phyloP scores from a whole-genome alignment of 2,329 filamentous ascomycete genomes.

The Mariannaea sp. region DNA sequence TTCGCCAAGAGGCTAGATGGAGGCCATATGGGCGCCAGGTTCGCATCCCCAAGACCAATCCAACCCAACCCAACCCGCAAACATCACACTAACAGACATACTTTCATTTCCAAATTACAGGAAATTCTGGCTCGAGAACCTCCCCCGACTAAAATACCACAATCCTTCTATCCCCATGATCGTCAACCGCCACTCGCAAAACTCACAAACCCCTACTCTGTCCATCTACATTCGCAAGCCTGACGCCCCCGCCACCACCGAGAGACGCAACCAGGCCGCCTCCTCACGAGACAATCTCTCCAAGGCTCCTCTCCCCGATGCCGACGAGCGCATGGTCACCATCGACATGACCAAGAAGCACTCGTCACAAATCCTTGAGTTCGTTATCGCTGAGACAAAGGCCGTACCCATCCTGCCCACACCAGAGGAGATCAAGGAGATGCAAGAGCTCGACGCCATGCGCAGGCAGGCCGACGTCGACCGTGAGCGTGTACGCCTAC shows the following conservation, averaged over 20 bases:
- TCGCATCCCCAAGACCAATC: conserved; percentile 34
- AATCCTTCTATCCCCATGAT: conserved; percentile 87
- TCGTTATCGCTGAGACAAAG: conserved; percentile 66
- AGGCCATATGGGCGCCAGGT: conserved; percentile 77
- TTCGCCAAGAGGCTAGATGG: conserved; percentile 66
- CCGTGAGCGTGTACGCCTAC: conserved; percentile 56
- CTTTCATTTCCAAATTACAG: conserved; percentile 52
- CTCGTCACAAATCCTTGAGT: conserved; percentile 65
- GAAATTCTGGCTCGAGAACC: conserved; percentile 84
- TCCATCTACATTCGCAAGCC: conserved; percentile 65
- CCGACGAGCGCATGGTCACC: conserved; percentile 55
- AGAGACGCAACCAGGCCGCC: conserved; percentile 46
- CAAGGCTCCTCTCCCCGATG: conserved; percentile 53
- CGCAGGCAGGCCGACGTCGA: conserved; percentile 58
- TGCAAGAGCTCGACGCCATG: conserved; percentile 62
- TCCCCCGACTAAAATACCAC: conserved; percentile 90
- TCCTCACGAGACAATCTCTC: conserved; percentile 55
- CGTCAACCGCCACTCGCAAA: conserved; percentile 69
- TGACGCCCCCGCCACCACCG: conserved; percentile 33
- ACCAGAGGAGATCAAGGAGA: conserved; percentile 61
- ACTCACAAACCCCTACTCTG: conserved; percentile 62
- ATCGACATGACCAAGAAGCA: conserved; percentile 68
- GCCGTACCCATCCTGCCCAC: conserved; percentile 62
- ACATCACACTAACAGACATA: background rate
- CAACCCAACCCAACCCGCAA: background rate